These are phyloP conservation scores for Papiliotrema flavescens DNA, from an alignment of 1,284 basidiomycete genomes.

Conservation along the genomic window DNA sequence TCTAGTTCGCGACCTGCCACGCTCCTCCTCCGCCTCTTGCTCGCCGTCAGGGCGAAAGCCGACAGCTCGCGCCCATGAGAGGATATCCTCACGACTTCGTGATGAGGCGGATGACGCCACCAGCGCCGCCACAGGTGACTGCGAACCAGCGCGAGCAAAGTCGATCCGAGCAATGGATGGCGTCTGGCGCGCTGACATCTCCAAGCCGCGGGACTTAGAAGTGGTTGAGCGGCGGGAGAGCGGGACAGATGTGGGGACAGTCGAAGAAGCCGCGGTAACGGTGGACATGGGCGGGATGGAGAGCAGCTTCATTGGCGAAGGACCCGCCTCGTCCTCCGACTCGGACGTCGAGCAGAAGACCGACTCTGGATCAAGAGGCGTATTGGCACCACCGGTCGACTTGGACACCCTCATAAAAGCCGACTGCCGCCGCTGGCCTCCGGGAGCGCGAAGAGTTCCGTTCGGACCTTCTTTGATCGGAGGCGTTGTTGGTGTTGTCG, in stretches of 20 bases:
- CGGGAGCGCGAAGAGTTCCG: not conserved
- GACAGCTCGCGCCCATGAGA: conserved; percentile 42
- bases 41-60: conserved; percentile 13
- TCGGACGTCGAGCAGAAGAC: conserved; percentile 43
- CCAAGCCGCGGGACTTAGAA: not conserved
- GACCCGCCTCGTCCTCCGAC: conserved; percentile 26
- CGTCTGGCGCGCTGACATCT: not conserved
- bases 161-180: not conserved
- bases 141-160: conserved; percentile 4
- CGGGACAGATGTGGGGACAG: not conserved
- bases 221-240: not conserved
- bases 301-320: conserved; percentile 8
- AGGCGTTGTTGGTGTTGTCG: conserved; percentile 6
- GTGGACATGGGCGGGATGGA: not conserved
- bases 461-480: not conserved
- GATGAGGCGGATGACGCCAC: conserved; percentile 40
- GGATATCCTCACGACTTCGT: conserved; percentile 43
- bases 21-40: conserved; percentile 2
- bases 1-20: conserved; percentile 19
- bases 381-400: conserved; percentile 33
- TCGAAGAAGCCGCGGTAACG: not conserved
- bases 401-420: conserved; percentile 6
- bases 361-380: conserved; percentile 30
- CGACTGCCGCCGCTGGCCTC: not conserved
- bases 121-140: conserved; percentile 31